Evolutionary conservation across 2,329 filamentous ascomycete genomes (phyloP).

Genomic region (Verticillium zaregamsianum): DNA sequence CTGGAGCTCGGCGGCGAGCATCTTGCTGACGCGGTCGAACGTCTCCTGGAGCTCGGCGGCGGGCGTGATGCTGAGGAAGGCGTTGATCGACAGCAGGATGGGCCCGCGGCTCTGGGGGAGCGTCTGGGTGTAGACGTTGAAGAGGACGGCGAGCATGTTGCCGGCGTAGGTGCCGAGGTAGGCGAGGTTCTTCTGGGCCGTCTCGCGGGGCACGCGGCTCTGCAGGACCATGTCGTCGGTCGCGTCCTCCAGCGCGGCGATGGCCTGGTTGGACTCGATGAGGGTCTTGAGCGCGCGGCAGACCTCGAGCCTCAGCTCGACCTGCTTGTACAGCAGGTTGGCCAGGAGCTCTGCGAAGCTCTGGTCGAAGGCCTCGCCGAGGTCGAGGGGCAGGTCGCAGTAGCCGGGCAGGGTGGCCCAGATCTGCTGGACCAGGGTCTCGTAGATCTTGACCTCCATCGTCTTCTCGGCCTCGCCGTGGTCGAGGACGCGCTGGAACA

Average conservation of each 20-base stretch:
- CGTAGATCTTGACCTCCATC: slow-evolving; percentile 95
- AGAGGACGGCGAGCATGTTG: slow-evolving; percentile 92
- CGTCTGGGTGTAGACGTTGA: slow-evolving; percentile 98
- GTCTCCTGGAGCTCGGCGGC: slow-evolving; percentile 76
- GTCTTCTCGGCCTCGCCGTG: slow-evolving; percentile 81
- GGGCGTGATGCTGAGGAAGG: slow-evolving; percentile 85
- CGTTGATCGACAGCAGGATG: slow-evolving; percentile 91
- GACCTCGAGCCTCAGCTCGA: slow-evolving; percentile 79
- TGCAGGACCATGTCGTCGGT: slow-evolving; percentile 69
- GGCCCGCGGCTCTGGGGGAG: slow-evolving; percentile 87
- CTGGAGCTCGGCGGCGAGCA: slow-evolving; percentile 71
- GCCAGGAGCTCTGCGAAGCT: slow-evolving; percentile 84
- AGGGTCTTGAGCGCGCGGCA: slow-evolving; percentile 82
- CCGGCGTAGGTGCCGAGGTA: slow-evolving; percentile 75
- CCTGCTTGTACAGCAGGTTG: slow-evolving; percentile 88
- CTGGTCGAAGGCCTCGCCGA: slow-evolving; percentile 75
- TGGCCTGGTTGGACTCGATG: slow-evolving; percentile 86
- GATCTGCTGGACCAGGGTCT: slow-evolving; percentile 91
- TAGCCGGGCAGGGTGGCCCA: slow-evolving; percentile 94
- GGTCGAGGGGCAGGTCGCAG: slow-evolving; percentile 84
- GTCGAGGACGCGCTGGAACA: slow-evolving; percentile 86
- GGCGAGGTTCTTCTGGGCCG: slow-evolving; percentile 75
- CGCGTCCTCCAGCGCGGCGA: slow-evolving; percentile 64
- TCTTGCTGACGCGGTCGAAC: slow-evolving; percentile 79
- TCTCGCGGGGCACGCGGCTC: slow-evolving; percentile 69